Evolutionary conservation across 257 asterid species (phyloP), one percentile per base, ranked within the genome.

Genomic region (Forsythia viridissima): DNA sequence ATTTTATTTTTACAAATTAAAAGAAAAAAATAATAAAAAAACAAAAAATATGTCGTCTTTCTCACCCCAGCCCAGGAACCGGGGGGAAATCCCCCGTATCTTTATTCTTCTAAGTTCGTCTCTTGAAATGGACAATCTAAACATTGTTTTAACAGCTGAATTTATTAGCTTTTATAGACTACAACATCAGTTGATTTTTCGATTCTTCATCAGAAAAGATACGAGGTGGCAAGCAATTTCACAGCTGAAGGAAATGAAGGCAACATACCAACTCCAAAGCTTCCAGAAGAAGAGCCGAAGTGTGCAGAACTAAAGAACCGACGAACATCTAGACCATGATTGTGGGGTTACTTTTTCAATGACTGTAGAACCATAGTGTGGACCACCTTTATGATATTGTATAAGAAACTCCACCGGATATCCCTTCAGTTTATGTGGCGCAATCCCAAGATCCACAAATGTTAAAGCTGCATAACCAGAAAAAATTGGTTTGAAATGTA

Each of bases 351-450:
- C 44, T 83, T 87, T 93, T 81, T 93, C 98, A 74, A 96, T 92
- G 52, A 88, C 97, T 74, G 99, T 95, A 36, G 99, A 89, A 65
- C 98, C 99, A 76, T 93, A 95, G 1, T 89, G 55, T 34, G 99
- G 99, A 21, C 99, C 99, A 12, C 97, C 97, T 84, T 92, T 93
- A 75, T 98, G 97, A 77, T 86, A 93, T 59, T 92, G 97, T 61
- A 91, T 89, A 76, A 95, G 98, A 84, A 11, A 95, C 86, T 95
- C 97, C 55, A 86, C 65, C 30, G 99, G 94, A 83, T 95, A 95
- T 46, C 99, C 99, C 91, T 90, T 93, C 86, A 95, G 73, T 89
- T 92, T 93, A 57, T 74, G 91, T 36, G 99, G 97, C 7, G 73
- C 84, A 39, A 95, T 79, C 40, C 96, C 96, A 51, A 92, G 97